Conservation (phyloP, 805 yeast species). For the Saccharomycopsis sp. region DNA sequence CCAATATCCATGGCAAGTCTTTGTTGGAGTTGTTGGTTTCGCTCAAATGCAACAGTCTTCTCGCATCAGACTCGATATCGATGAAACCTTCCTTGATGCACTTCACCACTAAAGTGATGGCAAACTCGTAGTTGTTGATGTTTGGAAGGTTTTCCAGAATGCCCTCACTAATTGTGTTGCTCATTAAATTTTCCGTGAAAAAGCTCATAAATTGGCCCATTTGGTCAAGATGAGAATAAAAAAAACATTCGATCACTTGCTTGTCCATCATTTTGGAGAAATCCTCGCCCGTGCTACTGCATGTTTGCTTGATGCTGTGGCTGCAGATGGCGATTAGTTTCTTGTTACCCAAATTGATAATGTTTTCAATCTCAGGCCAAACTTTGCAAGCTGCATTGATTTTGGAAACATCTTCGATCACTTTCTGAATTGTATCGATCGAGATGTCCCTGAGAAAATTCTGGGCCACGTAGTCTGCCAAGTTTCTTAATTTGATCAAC, state of each 20-base stretch:
- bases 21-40: too few species aligned
- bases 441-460: constrained; percentile 37
- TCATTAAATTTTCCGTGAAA: constrained; percentile 4
- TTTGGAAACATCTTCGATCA: constrained; percentile 35
- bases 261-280: too few species aligned
- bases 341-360: not conserved
- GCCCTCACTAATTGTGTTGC: too few species aligned
- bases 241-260: constrained; percentile 12
- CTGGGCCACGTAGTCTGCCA: constrained; percentile 36
- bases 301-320: constrained; percentile 4
- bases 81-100: constrained; percentile 18
- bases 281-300: too few species aligned
- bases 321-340: constrained; percentile 4
- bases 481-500: constrained; percentile 32
- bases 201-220: constrained; percentile 10
- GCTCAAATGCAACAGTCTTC: constrained; percentile 9
- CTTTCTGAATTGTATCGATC: constrained; percentile 30
- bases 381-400: constrained; percentile 40
- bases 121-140: constrained; percentile 1
- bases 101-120: constrained; percentile 9
- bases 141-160: too few species aligned
- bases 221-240: constrained; percentile 11
- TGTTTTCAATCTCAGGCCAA: constrained; percentile 24
- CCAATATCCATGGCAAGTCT: constrained; percentile 13
- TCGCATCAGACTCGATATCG: constrained; percentile 11